Conservation (phyloP, 202 grass and related monocot species). For the Setaria viridis region DNA sequence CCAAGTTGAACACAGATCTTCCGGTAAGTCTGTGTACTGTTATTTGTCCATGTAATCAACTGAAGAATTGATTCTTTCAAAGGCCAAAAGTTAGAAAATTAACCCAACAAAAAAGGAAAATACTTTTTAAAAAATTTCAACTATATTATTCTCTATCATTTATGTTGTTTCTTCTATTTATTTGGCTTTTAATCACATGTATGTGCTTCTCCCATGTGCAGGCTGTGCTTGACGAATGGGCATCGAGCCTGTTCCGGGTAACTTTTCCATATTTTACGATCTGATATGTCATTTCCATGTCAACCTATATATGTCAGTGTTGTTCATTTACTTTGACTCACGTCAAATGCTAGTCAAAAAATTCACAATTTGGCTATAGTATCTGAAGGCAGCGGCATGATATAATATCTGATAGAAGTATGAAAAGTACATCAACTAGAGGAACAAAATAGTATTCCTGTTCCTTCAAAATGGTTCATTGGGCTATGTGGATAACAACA, state of each 20-base stretch:
- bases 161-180: constrained; percentile 31
- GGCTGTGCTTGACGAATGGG: constrained; percentile 98
- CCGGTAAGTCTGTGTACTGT: constrained; percentile 56
- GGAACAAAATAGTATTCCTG: not conserved
- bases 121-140: constrained; percentile 2
- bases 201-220: constrained; percentile 49
- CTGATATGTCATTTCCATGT: not conserved
- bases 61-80: constrained; percentile 8
- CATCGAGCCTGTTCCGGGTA: constrained; percentile 95
- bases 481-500: constrained; percentile 13
- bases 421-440: constrained; percentile 24
- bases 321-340: constrained; percentile 30
- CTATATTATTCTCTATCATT: constrained; percentile 2
- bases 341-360: not conserved
- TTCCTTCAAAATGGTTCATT: constrained; percentile 3
- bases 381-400: constrained; percentile 10
- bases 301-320: constrained; percentile 4
- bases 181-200: constrained; percentile 37
- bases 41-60: constrained; percentile 9
- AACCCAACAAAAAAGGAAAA: not conserved
- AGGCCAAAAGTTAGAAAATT: constrained; percentile 22
- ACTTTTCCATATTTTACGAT: constrained; percentile 35
- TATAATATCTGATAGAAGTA: constrained; percentile 30
- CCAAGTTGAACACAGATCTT: constrained; percentile 92
- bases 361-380: not conserved